Conservation (phyloP, 2,329 filamentous ascomycete genomes). For the Colletotrichum paranaense region DNA sequence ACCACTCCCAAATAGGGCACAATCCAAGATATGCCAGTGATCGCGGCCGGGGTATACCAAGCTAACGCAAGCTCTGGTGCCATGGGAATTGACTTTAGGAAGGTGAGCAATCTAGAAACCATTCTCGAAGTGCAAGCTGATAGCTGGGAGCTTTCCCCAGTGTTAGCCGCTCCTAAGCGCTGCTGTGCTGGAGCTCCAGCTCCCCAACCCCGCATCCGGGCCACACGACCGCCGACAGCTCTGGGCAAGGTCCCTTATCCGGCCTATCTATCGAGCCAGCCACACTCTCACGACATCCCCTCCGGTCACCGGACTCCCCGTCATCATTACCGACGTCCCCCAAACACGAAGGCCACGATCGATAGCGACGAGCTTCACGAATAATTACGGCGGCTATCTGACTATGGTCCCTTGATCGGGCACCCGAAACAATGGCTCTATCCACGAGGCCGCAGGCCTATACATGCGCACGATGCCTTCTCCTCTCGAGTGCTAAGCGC, state of each 20-base stretch:
- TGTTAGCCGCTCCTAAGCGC: slow-evolving; percentile 33
- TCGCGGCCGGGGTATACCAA: background rate
- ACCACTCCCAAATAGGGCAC: background rate
- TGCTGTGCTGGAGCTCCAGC: slow-evolving; percentile 27
- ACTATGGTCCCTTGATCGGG: slow-evolving; percentile 26
- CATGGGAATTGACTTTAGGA: slow-evolving; percentile 11
- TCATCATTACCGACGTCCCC: background rate
- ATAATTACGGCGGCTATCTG: background rate
- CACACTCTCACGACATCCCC: slow-evolving; percentile 24
- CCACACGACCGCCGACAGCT: slow-evolving; percentile 11
- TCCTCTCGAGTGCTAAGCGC: slow-evolving; percentile 19
- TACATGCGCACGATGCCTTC: slow-evolving; percentile 32
- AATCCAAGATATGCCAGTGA: background rate
- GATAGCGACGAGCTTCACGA: background rate
- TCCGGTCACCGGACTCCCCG: slow-evolving; percentile 25
- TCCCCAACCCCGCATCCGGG: slow-evolving; percentile 31
- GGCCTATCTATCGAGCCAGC: slow-evolving; percentile 9
- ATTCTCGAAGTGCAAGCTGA: background rate
- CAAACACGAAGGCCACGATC: background rate
- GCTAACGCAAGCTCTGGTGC: background rate
- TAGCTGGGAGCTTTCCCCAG: slow-evolving; percentile 20
- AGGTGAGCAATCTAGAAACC: background rate
- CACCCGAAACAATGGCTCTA: slow-evolving; percentile 25
- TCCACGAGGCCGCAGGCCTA: slow-evolving; percentile 30
- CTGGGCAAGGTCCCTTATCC: slow-evolving; percentile 24